Evolutionary conservation across 2,329 filamentous ascomycete species (phyloP).

Genomic region (Nemania sp.): DNA sequence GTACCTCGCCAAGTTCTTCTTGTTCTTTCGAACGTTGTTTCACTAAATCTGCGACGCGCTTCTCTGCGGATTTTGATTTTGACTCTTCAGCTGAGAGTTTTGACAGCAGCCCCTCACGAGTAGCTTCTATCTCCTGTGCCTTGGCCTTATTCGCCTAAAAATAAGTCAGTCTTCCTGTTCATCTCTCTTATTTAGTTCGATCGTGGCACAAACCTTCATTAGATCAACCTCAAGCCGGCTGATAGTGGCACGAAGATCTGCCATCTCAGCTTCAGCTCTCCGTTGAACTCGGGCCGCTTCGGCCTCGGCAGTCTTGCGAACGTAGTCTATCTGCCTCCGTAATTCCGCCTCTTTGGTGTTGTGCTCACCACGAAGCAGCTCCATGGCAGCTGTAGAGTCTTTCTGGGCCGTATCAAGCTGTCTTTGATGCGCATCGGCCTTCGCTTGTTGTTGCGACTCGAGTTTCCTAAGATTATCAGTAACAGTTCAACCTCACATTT

Average conservation of each 20-base stretch:
- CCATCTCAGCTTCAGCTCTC: constrained; percentile 39
- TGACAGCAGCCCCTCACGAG: constrained; percentile 53
- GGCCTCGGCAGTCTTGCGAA: constrained; percentile 46
- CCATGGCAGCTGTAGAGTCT: constrained; percentile 33
- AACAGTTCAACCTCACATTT: neutral
- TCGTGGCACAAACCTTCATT: constrained; percentile 53
- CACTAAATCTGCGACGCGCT: constrained; percentile 54
- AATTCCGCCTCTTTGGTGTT: constrained; percentile 41
- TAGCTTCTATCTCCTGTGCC: constrained; percentile 60
- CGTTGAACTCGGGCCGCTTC: constrained; percentile 38
- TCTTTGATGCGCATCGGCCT: constrained; percentile 46
- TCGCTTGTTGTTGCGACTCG: constrained; percentile 50
- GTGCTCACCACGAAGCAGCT: constrained; percentile 38
- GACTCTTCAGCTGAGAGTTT: constrained; percentile 33
- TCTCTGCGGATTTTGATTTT: constrained; percentile 46
- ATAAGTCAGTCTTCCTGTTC: constrained; percentile 3
- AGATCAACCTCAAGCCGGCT: constrained; percentile 64
- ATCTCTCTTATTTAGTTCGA: neutral
- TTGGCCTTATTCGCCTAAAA: constrained; percentile 62
- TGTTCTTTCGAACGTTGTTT: constrained; percentile 43
- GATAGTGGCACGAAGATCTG: constrained; percentile 44
- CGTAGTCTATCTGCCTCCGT: constrained; percentile 49
- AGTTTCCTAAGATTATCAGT: constrained; percentile 42
- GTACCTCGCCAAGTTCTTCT: constrained; percentile 41
- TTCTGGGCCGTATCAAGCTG: constrained; percentile 32